Evolutionary conservation across 768 basidiomycete genomes (phyloP).

Genomic region (Russula sp.): DNA sequence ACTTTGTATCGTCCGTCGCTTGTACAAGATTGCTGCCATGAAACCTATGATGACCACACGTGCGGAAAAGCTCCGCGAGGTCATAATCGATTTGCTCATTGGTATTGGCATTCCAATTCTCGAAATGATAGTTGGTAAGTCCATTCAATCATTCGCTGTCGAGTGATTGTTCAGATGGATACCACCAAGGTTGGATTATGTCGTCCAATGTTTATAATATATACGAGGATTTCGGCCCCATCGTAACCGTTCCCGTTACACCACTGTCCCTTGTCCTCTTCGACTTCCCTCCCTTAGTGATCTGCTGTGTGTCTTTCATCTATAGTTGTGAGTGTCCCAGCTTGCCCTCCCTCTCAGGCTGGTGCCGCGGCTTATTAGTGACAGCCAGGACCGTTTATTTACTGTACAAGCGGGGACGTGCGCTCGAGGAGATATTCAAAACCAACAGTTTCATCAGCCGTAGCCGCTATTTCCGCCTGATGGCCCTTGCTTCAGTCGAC

Average conservation of each 20-base stretch:
- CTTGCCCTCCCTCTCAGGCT: background rate
- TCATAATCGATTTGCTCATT: too few relatives aligned
- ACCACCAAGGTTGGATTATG: background rate
- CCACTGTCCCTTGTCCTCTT: slow-evolving; percentile 28
- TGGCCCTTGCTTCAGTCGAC: background rate
- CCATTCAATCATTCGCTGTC: background rate
- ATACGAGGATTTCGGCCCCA: slow-evolving; percentile 40
- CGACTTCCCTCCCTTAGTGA: slow-evolving; percentile 21
- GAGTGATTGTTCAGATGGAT: background rate
- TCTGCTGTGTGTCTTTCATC: slow-evolving; percentile 27
- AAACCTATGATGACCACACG: slow-evolving; percentile 27
- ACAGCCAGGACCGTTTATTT: slow-evolving; percentile 25
- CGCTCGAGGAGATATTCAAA: slow-evolving; percentile 22
- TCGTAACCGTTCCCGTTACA: slow-evolving; percentile 30
- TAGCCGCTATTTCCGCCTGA: background rate
- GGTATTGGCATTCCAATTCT: slow-evolving; percentile 22
- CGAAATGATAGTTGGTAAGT: background rate
- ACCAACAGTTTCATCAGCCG: too few relatives aligned
- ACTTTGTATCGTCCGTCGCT: slow-evolving; percentile 43
- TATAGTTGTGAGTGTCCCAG: slow-evolving; percentile 31
- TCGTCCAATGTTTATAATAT: background rate
- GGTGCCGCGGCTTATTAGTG: background rate
- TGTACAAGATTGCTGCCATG: slow-evolving; percentile 38
- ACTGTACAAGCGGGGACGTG: slow-evolving; percentile 24
- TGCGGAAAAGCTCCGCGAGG: background rate